phyloP scores from a whole-genome alignment of 2,329 filamentous ascomycete genomes.

The Lasiodiplodia sp. region DNA sequence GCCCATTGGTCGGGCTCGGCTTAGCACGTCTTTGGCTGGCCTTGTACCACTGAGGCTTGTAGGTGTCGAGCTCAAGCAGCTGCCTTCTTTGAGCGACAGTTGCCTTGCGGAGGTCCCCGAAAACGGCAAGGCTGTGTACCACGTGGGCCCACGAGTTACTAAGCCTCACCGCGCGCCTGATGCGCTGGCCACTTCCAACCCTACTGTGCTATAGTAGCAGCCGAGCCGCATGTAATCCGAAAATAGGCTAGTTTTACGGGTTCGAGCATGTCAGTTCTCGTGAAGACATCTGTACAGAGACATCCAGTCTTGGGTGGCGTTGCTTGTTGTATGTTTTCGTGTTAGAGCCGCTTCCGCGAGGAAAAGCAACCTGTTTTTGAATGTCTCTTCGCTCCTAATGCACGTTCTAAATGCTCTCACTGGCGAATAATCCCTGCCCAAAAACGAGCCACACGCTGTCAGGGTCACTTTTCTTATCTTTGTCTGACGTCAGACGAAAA shows the following conservation, averaged over 20 bases:
- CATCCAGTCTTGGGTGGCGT: too few species aligned
- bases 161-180: background rate
- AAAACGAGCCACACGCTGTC: background rate
- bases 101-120: background rate
- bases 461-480: background rate
- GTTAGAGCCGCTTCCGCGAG: background rate
- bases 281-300: background rate
- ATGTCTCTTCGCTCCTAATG: background rate
- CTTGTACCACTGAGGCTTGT: background rate
- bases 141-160: background rate
- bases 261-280: background rate
- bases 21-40: background rate
- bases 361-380: background rate
- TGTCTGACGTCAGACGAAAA: slow-evolving; percentile 1
- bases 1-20: background rate
- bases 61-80: background rate
- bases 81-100: background rate
- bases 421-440: background rate
- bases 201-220: background rate
- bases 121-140: background rate
- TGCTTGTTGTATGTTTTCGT: background rate
- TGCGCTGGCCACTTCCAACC: background rate
- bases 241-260: background rate
- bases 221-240: background rate
- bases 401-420: background rate